Percentiles rank a stretch among this genome's conserved stretches.
Evolutionary conservation across 768 basidiomycete genomes (phyloP).

Genomic region (Tulasnella sp.): DNA sequence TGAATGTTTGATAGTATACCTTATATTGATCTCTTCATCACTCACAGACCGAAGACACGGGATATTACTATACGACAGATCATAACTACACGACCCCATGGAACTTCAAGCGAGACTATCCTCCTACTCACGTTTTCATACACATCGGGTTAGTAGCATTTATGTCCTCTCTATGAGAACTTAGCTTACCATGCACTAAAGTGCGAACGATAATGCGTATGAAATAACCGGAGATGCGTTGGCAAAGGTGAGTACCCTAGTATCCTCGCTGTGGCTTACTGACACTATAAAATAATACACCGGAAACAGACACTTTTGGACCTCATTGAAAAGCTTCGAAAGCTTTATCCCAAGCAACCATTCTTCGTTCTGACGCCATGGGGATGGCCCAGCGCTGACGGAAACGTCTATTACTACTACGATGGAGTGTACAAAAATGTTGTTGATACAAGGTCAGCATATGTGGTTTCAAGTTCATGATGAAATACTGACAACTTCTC

Average conservation of each 20-base stretch:
- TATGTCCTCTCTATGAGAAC: neutral
- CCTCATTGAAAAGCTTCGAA: slow-evolving; percentile 36
- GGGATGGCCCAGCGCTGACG: slow-evolving; percentile 45
- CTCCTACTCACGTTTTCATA: slow-evolving; percentile 42
- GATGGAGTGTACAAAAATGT: slow-evolving; percentile 36
- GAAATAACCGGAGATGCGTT: slow-evolving; percentile 35
- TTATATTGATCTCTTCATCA: neutral
- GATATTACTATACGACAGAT: slow-evolving; percentile 39
- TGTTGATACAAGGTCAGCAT: slow-evolving; percentile 17
- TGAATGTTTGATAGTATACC: neutral
- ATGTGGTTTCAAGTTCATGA: no score
- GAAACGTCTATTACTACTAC: slow-evolving; percentile 35
- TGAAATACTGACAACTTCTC: neutral
- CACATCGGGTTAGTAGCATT: slow-evolving; percentile 36
- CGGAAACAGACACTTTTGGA: slow-evolving; percentile 33
- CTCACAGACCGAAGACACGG: slow-evolving; percentile 42
- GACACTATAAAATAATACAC: neutral
- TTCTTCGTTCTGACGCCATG: slow-evolving; percentile 46
- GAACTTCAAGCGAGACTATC: slow-evolving; percentile 38
- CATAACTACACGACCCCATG: slow-evolving; percentile 51
- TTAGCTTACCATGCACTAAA: slow-evolving; percentile 16
- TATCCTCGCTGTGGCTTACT: neutral
- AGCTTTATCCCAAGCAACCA: slow-evolving; percentile 33
- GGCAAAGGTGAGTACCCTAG: slow-evolving; percentile 7
- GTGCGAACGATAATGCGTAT: slow-evolving; percentile 45